phyloP scores from a whole-genome alignment of 1,284 basidiomycete species.

The Calocybe gambosa region DNA sequence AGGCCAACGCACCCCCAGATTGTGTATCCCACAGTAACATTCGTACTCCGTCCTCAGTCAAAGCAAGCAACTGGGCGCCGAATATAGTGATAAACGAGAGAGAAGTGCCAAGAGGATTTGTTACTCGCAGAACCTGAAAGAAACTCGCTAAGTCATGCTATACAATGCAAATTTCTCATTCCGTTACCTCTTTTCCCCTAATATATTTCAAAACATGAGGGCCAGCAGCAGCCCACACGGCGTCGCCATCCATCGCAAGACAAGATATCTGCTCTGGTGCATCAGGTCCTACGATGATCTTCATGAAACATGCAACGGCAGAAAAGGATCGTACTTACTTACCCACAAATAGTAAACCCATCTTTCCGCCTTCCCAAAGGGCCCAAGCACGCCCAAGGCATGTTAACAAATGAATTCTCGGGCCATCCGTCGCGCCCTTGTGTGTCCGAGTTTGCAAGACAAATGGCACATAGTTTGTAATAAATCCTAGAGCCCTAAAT shows the following conservation, averaged over 20 bases:
- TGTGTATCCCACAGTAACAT: slow-evolving; percentile 78
- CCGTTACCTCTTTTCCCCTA: slow-evolving; percentile 81
- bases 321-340: slow-evolving; percentile 27
- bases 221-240: slow-evolving; percentile 79
- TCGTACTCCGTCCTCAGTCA: slow-evolving; percentile 76
- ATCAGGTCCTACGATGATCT: slow-evolving; percentile 61
- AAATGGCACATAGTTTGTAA: slow-evolving; percentile 91
- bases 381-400: slow-evolving; percentile 92
- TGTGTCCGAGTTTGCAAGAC: slow-evolving; percentile 82
- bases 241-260: slow-evolving; percentile 81
- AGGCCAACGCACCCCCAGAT: slow-evolving; percentile 59
- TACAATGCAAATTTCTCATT: slow-evolving; percentile 1
- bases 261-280: slow-evolving; percentile 67
- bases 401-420: slow-evolving; percentile 79
- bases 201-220: slow-evolving; percentile 70
- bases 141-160: slow-evolving; percentile 8
- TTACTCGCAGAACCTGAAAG: slow-evolving; percentile 42
- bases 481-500: slow-evolving; percentile 62
- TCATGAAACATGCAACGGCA: slow-evolving; percentile 34
- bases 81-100: slow-evolving; percentile 69
- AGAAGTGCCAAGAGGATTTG: slow-evolving; percentile 59
- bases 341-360: slow-evolving; percentile 93
- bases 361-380: slow-evolving; percentile 93
- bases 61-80: slow-evolving; percentile 71
- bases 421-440: slow-evolving; percentile 82